These are phyloP conservation scores for Berberis vulgaris DNA, from an alignment of 164 flowering plant genomes.

Conservation along the genomic window DNA sequence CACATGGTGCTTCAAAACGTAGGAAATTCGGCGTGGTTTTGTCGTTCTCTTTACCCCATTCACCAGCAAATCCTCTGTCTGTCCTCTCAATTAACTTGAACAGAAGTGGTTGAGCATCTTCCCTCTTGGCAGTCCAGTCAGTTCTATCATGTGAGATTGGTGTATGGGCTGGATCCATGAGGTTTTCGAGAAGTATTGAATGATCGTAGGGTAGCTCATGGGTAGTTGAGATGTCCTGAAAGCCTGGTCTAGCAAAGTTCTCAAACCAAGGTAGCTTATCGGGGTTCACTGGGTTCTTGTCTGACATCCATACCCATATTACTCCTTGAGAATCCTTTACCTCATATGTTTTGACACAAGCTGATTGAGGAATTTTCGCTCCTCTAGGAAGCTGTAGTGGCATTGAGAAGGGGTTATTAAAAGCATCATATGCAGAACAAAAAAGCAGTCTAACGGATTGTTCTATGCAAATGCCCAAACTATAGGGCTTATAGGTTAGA, in stretches of 20 bases:
- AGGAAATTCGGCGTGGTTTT: conserved; percentile 39
- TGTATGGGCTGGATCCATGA: conserved; percentile 96
- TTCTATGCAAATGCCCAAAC: too few species aligned
- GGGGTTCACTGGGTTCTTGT: conserved; percentile 44
- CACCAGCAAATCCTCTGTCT: conserved; percentile 80
- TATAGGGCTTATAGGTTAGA: too few species aligned
- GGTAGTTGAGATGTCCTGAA: conserved; percentile 61
- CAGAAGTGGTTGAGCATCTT: conserved; percentile 71
- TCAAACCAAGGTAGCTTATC: conserved; percentile 86
- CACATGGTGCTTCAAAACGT: conserved; percentile 87
- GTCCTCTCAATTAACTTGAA: conserved; percentile 76
- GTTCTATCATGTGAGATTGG: conserved; percentile 96
- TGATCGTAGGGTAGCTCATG: conserved; percentile 98
- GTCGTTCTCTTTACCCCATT: conserved; percentile 66
- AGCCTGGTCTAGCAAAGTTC: conserved; percentile 74
- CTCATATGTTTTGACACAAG: conserved; percentile 64
- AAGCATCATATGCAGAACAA: too few species aligned
- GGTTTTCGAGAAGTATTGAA: conserved; percentile 91
- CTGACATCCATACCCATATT: conserved; percentile 97
- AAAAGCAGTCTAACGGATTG: too few species aligned
- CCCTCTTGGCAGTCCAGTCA: conserved; percentile 79
- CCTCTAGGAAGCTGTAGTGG: conserved; percentile 60
- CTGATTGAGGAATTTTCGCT: conserved; percentile 72
- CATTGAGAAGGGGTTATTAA: conserved; percentile 11
- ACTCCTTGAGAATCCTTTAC: conserved; percentile 91